Percentiles rank a stretch among this genome's conserved stretches.
Evolutionary conservation across 768 basidiomycete genomes (phyloP).

Genomic region (Boletus rubroflammeus): DNA sequence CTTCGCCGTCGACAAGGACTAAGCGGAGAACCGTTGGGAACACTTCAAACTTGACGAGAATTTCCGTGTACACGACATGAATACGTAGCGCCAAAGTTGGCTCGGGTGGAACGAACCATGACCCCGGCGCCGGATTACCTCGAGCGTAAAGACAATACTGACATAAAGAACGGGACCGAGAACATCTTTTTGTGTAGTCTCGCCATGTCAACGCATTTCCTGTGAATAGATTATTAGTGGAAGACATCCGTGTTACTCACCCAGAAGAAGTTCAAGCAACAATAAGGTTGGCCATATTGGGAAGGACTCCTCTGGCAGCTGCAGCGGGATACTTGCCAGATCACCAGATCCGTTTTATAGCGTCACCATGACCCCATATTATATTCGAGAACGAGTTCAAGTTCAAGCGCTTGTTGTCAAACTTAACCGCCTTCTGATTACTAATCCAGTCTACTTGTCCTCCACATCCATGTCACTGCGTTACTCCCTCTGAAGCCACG

Average conservation of each 20-base stretch:
- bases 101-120: slow-evolving; percentile 19
- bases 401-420: too few relatives aligned
- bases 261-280: slow-evolving; percentile 20
- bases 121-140: slow-evolving; percentile 22
- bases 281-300: slow-evolving; percentile 28
- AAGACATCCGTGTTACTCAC: slow-evolving; percentile 18
- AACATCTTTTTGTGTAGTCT: slow-evolving; percentile 31
- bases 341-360: background rate
- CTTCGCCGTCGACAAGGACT: slow-evolving; percentile 29
- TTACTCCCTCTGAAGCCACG: slow-evolving; percentile 3
- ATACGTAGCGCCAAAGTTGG: slow-evolving; percentile 25
- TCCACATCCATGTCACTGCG: slow-evolving; percentile 4
- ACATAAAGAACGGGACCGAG: slow-evolving; percentile 30
- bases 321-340: background rate
- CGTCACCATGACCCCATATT: background rate
- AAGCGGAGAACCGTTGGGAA: slow-evolving; percentile 30
- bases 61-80: slow-evolving; percentile 23
- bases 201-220: slow-evolving; percentile 33
- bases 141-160: slow-evolving; percentile 23
- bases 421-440: too few relatives aligned
- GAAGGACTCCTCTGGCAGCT: slow-evolving; percentile 11
- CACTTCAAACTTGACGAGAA: slow-evolving; percentile 25
- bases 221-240: slow-evolving; percentile 19
- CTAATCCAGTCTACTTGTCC: slow-evolving; percentile 7
- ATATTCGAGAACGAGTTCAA: background rate